Evolutionary conservation across 805 yeast species (phyloP).

Genomic region (Myxozyma melibiosi): DNA sequence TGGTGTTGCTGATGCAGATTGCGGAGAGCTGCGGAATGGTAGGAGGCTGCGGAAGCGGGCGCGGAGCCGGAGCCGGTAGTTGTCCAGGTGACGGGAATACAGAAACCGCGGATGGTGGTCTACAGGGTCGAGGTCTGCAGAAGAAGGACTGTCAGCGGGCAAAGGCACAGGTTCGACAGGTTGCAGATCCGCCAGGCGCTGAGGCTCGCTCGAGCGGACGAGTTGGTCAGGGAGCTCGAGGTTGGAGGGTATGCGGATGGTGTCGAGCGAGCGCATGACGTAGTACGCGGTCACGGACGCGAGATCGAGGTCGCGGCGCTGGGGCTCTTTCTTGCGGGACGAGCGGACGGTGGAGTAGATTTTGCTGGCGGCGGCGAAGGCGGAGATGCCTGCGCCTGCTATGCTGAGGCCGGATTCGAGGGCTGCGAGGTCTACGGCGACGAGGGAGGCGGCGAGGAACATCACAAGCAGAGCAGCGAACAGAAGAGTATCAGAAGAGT

Average conservation of each 20-base stretch:
- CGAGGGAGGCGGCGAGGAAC: neutral
- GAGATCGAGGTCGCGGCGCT: conserved; percentile 14
- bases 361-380: conserved; percentile 7
- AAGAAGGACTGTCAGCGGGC: too few relatives aligned
- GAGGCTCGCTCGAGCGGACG: neutral
- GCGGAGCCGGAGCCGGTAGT: conserved; percentile 3
- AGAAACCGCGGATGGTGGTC: conserved; percentile 6
- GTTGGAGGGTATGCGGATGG: conserved; percentile 22
- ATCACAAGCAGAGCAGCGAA: neutral
- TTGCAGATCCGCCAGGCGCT: neutral
- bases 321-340: conserved; percentile 13
- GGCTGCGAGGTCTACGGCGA: conserved; percentile 9
- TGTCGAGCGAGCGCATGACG: conserved; percentile 16
- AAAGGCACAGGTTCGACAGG: conserved; percentile 3
- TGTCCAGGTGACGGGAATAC: conserved; percentile 5
- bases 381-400: conserved; percentile 18
- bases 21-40: too few relatives aligned
- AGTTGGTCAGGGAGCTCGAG: conserved; percentile 15
- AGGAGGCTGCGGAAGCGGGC: neutral
- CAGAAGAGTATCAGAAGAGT: neutral
- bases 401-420: conserved; percentile 14
- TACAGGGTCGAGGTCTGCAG: too few relatives aligned
- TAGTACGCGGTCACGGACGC: conserved; percentile 16
- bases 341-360: conserved; percentile 6
- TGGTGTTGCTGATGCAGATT: neutral